These are phyloP conservation scores for Populus hybrid DNA, from an alignment of 441 rosid species.

Conservation along the genomic window DNA sequence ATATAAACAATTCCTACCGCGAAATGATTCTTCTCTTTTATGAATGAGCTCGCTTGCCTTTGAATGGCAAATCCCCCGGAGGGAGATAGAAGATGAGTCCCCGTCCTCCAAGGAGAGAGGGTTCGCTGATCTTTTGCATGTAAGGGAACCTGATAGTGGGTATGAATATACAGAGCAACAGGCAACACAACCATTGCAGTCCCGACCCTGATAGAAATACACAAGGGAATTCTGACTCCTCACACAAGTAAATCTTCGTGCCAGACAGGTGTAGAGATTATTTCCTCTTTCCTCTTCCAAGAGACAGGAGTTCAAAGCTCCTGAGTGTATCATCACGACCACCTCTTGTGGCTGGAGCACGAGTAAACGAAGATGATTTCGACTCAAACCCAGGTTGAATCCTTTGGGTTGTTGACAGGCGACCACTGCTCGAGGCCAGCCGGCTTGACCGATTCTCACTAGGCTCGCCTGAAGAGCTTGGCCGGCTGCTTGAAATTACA, in stretches of 20 bases:
- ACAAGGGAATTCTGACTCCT: conserved; percentile 18
- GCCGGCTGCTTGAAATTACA: conserved; percentile 54
- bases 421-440: conserved; percentile 51
- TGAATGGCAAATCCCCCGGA: background rate
- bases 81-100: background rate
- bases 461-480: conserved; percentile 76
- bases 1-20: conserved; percentile 9
- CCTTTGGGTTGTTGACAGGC: conserved; percentile 65
- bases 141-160: conserved; percentile 20
- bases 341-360: conserved; percentile 47
- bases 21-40: background rate
- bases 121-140: conserved; percentile 10
- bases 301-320: conserved; percentile 78
- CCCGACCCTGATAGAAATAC: conserved; percentile 18
- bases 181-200: conserved; percentile 9
- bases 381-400: conserved; percentile 51
- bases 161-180: conserved; percentile 22
- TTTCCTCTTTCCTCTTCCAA: conserved; percentile 69
- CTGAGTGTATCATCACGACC: conserved; percentile 57
- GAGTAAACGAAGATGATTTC: conserved; percentile 53
- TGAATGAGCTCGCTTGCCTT: background rate
- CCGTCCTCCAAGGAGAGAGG: background rate
- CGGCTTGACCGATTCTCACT: conserved; percentile 62
- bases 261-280: conserved; percentile 22
- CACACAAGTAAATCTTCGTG: conserved; percentile 14